Percentiles rank a stretch among this genome's conserved stretches.
phyloP scores from a whole-genome alignment of 345 rosid species.

The Boechera stricta region DNA sequence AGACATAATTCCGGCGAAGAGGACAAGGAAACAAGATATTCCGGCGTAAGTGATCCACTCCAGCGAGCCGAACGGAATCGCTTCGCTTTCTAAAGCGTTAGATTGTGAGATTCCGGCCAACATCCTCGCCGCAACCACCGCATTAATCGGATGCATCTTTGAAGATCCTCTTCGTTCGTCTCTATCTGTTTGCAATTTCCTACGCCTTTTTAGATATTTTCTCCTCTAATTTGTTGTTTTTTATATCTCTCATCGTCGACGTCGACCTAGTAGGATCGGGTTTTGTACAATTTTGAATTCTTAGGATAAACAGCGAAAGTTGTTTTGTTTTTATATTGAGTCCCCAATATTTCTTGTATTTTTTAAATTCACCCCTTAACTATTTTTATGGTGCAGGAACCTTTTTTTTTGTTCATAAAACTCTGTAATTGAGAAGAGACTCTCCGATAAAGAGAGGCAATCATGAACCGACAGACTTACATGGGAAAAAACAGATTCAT shows the following conservation, averaged over 20 bases:
- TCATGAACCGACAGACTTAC: too few species aligned
- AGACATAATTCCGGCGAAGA: constrained; percentile 96
- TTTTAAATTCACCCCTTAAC: background rate
- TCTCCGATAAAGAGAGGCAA: too few species aligned
- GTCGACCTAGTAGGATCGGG: background rate
- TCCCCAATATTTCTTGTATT: background rate
- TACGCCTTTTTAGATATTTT: background rate
- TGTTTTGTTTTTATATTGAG: too few species aligned
- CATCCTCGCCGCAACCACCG: constrained; percentile 61
- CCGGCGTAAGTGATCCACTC: constrained; percentile 72
- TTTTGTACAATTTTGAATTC: constrained; percentile 26
- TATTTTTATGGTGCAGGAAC: too few species aligned
- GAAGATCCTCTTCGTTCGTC: background rate
- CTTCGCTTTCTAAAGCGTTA: constrained; percentile 39
- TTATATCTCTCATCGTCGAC: background rate
- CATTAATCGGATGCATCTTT: constrained; percentile 66
- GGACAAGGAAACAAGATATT: constrained; percentile 74
- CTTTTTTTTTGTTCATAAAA: too few species aligned
- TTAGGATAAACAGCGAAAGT: background rate
- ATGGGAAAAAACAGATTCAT: too few species aligned
- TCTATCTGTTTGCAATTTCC: background rate
- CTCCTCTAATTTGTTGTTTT: background rate
- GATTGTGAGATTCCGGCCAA: constrained; percentile 44
- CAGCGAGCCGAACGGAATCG: constrained; percentile 64
- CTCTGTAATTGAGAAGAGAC: too few species aligned